Conservation (phyloP, 371 early-diverging fungal species). For the Zychaea mexicana region DNA sequence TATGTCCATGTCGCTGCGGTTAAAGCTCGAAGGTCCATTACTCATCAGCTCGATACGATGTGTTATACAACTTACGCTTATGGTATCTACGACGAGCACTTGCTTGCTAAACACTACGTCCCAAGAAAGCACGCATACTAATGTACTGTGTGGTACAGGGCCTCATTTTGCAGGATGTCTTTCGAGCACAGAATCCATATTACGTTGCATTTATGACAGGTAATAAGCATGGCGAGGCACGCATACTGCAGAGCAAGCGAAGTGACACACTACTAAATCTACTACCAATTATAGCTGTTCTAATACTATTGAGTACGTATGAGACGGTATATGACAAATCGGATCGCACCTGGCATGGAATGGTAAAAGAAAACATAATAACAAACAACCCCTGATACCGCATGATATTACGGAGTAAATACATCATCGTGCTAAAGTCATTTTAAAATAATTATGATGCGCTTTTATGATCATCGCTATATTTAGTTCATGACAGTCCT, state of each 20-base stretch:
- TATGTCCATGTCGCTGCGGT: conserved; percentile 58
- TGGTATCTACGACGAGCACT: conserved; percentile 58
- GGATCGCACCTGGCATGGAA: conserved; percentile 49
- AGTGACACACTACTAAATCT: neutral
- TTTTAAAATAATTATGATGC: no score
- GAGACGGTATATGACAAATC: conserved; percentile 58
- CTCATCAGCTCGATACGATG: conserved; percentile 64
- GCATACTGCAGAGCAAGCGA: neutral
- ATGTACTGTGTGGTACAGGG: conserved; percentile 33
- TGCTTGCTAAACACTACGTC: no score
- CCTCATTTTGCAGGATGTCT: conserved; percentile 59
- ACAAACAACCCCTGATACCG: no score
- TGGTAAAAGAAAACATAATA: conserved; percentile 44
- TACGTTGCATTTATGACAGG: conserved; percentile 57
- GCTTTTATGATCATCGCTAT: no score
- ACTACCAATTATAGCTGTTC: conserved; percentile 23
- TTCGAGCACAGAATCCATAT: conserved; percentile 51
- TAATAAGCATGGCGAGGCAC: conserved; percentile 21
- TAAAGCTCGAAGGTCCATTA: conserved; percentile 60
- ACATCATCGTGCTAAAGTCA: no score
- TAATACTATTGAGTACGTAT: conserved; percentile 47
- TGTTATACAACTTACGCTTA: conserved; percentile 60
- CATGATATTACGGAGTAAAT: no score
- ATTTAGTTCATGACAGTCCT: conserved; percentile 47
- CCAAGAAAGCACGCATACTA: neutral